phyloP scores from a whole-genome alignment of 257 asterid genomes.

The Jasminum sambac region DNA sequence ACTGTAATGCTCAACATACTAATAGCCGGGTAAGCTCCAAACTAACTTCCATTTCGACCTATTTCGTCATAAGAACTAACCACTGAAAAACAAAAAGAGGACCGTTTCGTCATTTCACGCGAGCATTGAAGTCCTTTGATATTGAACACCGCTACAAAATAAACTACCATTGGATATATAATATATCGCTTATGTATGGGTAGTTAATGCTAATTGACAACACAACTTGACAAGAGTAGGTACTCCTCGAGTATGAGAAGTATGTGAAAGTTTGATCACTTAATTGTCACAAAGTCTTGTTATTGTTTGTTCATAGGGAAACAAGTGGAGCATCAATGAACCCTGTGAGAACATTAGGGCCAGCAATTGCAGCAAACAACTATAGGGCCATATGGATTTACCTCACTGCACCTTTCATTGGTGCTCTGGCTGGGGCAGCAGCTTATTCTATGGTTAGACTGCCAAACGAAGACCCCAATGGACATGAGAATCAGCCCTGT shows the following conservation, averaged over 20 bases:
- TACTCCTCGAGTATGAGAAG: no score
- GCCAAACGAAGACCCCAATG: slow-evolving; percentile 39
- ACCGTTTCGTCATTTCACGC: no score
- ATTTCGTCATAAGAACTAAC: not conserved
- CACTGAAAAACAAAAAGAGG: not conserved
- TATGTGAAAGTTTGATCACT: no score
- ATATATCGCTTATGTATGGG: no score
- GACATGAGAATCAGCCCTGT: slow-evolving; percentile 23
- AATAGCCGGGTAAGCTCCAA: slow-evolving; percentile 63
- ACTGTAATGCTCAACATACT: slow-evolving; percentile 85
- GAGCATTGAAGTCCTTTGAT: no score
- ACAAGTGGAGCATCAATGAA: slow-evolving; percentile 89
- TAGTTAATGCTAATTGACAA: no score
- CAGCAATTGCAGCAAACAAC: slow-evolving; percentile 79
- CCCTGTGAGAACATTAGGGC: slow-evolving; percentile 84
- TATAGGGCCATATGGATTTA: slow-evolving; percentile 76
- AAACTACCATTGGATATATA: no score
- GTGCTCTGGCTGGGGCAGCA: slow-evolving; percentile 80
- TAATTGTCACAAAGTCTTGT: no score
- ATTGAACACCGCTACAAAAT: no score
- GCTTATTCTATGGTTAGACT: slow-evolving; percentile 70
- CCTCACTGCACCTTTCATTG: slow-evolving; percentile 73
- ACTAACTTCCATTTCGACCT: not conserved
- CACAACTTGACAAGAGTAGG: no score
- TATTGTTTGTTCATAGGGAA: slow-evolving; percentile 35